phyloP scores from a whole-genome alignment of 495 filamentous ascomycete genomes.

The Aspergillus asperescens region DNA sequence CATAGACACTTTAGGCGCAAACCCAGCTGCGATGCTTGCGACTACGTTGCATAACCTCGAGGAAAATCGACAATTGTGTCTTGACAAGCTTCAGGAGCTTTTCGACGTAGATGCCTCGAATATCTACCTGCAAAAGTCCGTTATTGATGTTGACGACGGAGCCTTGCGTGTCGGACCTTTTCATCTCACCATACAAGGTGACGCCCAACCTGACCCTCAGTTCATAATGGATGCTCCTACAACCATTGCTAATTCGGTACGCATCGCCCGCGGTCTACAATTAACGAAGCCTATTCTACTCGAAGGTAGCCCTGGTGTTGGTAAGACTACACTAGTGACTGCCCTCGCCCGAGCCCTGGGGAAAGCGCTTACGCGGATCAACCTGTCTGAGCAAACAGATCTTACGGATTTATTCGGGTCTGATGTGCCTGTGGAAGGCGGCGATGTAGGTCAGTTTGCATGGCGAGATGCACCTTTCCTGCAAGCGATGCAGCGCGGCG shows the following conservation, averaged over 20 bases:
- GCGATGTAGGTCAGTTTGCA: constrained; percentile 76
- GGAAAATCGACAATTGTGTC: constrained; percentile 62
- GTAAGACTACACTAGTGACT: constrained; percentile 88
- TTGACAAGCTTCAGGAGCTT: constrained; percentile 65
- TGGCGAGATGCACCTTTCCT: constrained; percentile 97
- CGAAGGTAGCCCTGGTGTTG: constrained; percentile 94
- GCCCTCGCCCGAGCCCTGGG: constrained; percentile 76
- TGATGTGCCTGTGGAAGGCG: constrained; percentile 90
- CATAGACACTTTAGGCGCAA: constrained; percentile 90
- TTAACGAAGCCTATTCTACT: constrained; percentile 84
- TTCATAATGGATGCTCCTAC: constrained; percentile 86
- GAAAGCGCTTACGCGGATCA: constrained; percentile 81
- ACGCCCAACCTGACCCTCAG: constrained; percentile 47
- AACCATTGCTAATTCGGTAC: constrained; percentile 80
- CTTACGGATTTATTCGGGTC: constrained; percentile 96
- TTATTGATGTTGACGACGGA: constrained; percentile 42
- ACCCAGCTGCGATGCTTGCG: constrained; percentile 78
- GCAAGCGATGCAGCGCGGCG: constrained; percentile 88
- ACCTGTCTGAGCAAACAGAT: constrained; percentile 96
- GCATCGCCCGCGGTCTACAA: constrained; percentile 85
- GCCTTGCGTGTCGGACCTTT: constrained; percentile 68
- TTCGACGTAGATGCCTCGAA: constrained; percentile 55
- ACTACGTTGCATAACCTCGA: constrained; percentile 52
- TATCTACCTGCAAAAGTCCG: constrained; percentile 56
- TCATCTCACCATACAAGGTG: constrained; percentile 48